Percentiles rank a stretch among this genome's conserved stretches.
These are phyloP conservation scores for Chionographis japonica DNA, from an alignment of 106 monocot species.

Conservation along the genomic window DNA sequence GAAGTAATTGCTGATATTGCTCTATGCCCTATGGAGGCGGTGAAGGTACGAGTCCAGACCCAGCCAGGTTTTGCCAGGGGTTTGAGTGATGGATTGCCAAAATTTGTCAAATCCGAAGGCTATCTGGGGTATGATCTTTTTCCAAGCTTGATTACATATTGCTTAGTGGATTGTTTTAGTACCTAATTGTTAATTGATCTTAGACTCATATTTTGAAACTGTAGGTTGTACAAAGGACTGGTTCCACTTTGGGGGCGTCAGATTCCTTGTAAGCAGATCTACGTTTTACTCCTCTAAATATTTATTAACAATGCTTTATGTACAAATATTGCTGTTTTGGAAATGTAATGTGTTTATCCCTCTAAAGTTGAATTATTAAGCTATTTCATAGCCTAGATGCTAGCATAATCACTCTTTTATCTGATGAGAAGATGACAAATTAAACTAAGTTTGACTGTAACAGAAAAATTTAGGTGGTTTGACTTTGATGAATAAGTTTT, in stretches of 20 bases:
- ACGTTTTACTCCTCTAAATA: background rate
- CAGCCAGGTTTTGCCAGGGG: slow-evolving; percentile 74
- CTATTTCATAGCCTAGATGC: too few species aligned
- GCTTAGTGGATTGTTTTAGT: background rate
- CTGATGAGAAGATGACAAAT: too few species aligned
- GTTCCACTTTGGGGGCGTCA: slow-evolving; percentile 50
- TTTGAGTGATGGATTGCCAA: slow-evolving; percentile 62
- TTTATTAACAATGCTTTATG: too few species aligned
- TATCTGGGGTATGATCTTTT: slow-evolving; percentile 34
- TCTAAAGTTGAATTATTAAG: too few species aligned
- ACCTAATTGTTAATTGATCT: background rate
- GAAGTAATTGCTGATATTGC: slow-evolving; percentile 79
- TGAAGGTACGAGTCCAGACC: slow-evolving; percentile 77
- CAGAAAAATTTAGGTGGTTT: too few species aligned
- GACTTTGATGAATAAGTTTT: too few species aligned
- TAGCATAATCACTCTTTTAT: too few species aligned
- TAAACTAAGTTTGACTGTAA: too few species aligned
- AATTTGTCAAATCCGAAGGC: slow-evolving; percentile 70
- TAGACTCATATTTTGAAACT: background rate
- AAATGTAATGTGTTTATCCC: too few species aligned
- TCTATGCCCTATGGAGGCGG: slow-evolving; percentile 81
- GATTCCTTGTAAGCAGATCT: slow-evolving; percentile 34
- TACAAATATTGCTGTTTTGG: too few species aligned
- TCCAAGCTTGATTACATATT: background rate
- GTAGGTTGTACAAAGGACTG: slow-evolving; percentile 45